These are phyloP conservation scores for Trichoderma sp. DNA, from an alignment of 2,329 filamentous ascomycete genomes.

Conservation along the genomic window DNA sequence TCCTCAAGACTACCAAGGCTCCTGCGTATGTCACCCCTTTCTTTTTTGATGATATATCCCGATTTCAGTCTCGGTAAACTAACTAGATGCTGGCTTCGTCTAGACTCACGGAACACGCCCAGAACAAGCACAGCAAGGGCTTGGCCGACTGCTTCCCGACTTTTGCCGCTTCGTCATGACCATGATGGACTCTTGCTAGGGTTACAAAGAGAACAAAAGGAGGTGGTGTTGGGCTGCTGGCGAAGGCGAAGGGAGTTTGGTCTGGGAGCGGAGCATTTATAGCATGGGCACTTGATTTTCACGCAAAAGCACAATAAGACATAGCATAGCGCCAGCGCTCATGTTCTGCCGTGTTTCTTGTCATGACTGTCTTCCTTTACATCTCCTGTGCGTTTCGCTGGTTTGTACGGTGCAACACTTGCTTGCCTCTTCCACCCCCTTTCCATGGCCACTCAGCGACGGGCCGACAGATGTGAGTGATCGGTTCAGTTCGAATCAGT, in stretches of 20 bases:
- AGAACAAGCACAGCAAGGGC: slow-evolving; percentile 76
- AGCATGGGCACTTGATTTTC: slow-evolving; percentile 20
- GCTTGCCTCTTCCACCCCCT: not conserved
- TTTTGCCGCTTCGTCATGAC: slow-evolving; percentile 35
- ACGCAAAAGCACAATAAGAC: slow-evolving; percentile 19
- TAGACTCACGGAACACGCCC: slow-evolving; percentile 70
- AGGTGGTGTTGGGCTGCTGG: slow-evolving; percentile 16
- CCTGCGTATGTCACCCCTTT: slow-evolving; percentile 59
- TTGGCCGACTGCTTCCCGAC: slow-evolving; percentile 71
- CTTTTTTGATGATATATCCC: not conserved
- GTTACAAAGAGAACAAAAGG: not conserved
- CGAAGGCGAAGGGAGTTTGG: slow-evolving; percentile 26
- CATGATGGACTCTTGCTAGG: not conserved
- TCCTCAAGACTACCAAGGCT: slow-evolving; percentile 74
- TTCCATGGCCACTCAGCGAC: not conserved
- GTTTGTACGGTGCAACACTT: slow-evolving; percentile 9
- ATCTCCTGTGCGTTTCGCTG: slow-evolving; percentile 5
- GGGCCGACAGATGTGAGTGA: not conserved
- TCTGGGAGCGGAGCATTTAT: slow-evolving; percentile 26
- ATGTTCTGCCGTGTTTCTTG: slow-evolving; percentile 1
- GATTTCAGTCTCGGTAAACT: slow-evolving; percentile 16
- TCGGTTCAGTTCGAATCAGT: slow-evolving; percentile 32
- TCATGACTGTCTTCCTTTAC: not conserved
- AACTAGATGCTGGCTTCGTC: not conserved
- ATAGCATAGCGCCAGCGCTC: slow-evolving; percentile 14